Evolutionary conservation across 2,329 filamentous ascomycete genomes (phyloP), one percentile per base, ranked within the genome.

Genomic region (Thermothelomyces thermophilus): DNA sequence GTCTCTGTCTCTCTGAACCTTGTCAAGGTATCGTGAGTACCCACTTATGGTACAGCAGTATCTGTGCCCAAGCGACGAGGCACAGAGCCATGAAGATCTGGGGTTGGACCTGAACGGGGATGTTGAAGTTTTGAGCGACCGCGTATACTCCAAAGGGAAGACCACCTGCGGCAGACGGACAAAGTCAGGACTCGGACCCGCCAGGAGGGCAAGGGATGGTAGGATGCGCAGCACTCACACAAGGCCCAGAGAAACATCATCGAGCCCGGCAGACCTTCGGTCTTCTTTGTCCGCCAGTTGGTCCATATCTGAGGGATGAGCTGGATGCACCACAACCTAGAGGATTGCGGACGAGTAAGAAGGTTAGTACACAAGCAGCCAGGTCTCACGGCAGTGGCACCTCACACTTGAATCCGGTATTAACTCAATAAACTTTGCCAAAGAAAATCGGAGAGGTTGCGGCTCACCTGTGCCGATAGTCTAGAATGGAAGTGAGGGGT

Each of bases 221-320:
- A n/a, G n/a, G n/a, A n/a, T n/a, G n/a, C n/a, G n/a, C n/a, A n/a
- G n/a, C n/a, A n/a, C 65, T 56, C 62, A 73, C 78, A 79, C 28
- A 72, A 60, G n/a, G 76, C 79, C 80, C 80, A 84, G 1, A 83
- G 63, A 54, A 83, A 76, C 69, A 83, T 75, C 80, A 84, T 84
- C 17, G 65, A 58, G 0, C 70, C 72, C 0, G 80, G 80, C 2
- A 84, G 65, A 2, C 81, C 81, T 34, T 83, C 79, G 0, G 80
- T 83, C 52, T 72, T 74, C 60, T 84, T 83, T 11, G 68, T 72
- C 17, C 71, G 69, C 73, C 77, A 83, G 61, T 82, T 84, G 52
- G 77, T 73, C 75, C 76, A 82, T 67, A 84, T 82, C 54, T 66
- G 64, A 3, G 64, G 64, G 9, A 66, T 41, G 1, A 66, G 46